A percentile compares a stretch with the other conserved stretches of the same genome.
Evolutionary conservation across 1,139 yeast genomes (phyloP).

Genomic region (Taphrina confusa): DNA sequence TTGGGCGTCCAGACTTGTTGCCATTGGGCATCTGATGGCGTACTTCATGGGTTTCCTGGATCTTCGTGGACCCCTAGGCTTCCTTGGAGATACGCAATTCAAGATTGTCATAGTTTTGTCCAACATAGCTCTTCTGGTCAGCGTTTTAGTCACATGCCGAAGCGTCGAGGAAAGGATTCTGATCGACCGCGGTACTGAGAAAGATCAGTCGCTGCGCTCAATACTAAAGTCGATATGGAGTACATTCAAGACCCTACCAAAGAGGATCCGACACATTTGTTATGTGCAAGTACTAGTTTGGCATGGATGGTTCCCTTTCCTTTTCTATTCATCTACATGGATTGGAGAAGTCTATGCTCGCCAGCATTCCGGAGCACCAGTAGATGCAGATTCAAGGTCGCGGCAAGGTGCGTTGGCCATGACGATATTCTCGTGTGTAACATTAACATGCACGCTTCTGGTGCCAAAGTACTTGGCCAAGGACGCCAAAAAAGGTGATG

Average conservation of each 20-base stretch:
- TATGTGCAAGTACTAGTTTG: slow-evolving; percentile 55
- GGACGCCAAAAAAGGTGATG: slow-evolving; percentile 42
- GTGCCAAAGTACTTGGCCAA: slow-evolving; percentile 37
- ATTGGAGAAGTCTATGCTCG: slow-evolving; percentile 49
- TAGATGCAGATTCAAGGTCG: slow-evolving; percentile 39
- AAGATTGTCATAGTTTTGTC: slow-evolving; percentile 55
- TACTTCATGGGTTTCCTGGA: slow-evolving; percentile 53
- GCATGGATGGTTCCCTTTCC: slow-evolving; percentile 54
- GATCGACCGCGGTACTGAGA: slow-evolving; percentile 40
- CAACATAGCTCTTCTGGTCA: slow-evolving; percentile 48
- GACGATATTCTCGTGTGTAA: slow-evolving; percentile 47
- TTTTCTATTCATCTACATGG: slow-evolving; percentile 54
- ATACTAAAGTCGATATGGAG: slow-evolving; percentile 15
- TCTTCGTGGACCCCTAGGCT: slow-evolving; percentile 48
- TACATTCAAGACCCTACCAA: slow-evolving; percentile 49
- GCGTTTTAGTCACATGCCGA: slow-evolving; percentile 51
- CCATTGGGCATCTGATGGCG: slow-evolving; percentile 58
- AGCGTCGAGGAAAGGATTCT: slow-evolving; percentile 54
- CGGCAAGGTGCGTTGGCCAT: slow-evolving; percentile 46
- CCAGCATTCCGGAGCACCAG: slow-evolving; percentile 36
- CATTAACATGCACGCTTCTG: slow-evolving; percentile 46
- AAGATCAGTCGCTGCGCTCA: slow-evolving; percentile 43
- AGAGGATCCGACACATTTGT: slow-evolving; percentile 52
- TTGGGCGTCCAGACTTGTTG: slow-evolving; percentile 72
- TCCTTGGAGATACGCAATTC: slow-evolving; percentile 55